Evolutionary conservation across 352 stramenopile species (phyloP), one percentile per base, ranked within the genome.

Genomic region (Phytophthora gonapodyides): DNA sequence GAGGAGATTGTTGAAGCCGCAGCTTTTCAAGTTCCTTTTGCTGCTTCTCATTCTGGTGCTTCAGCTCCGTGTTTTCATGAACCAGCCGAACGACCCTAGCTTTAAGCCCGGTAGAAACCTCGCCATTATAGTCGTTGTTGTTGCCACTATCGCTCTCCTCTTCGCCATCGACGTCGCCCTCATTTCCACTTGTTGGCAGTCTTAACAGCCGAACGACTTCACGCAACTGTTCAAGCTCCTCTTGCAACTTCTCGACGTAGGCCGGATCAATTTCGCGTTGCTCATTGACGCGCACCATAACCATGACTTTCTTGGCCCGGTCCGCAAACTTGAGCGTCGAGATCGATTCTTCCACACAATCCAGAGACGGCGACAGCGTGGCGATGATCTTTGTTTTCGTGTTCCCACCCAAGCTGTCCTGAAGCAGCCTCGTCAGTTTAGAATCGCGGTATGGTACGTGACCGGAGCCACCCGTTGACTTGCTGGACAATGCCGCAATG

Each of bases 261-360:
- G 82, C 85, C 16, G 85, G 80, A 49, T 97, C 88, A 41, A 97
- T 89, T 42, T 89, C 83, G 9, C 84, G 83, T 47, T 90, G 77
- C 48, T 96, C 87, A 44, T 97, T 97, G 1, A 96, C 67, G 4
- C 85, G 77, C 24, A 96, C 85, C 13, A 78, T 86, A 5, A 92
- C 74, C 88, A 96, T 96, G 1, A 98, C 90, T 46, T 93, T 87
- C 73, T 97, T 97, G 12, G 91, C 91, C 17, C 93, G 78, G 58
- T 98, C 93, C 6, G 91, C 93, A 61, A 98, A 98, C 65, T 97
- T 96, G 16, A 98, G 78, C 31, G 93, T 98, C n/a, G 90, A 96
- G 31, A 98, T 94, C 7, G 85, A 97, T 65, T 98, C 92, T 17
- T 98, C 88, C 19, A 97, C 69, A 61, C 83, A 97, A 57, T 94